Conservation (phyloP, 441 rosid species). For the Erodium moschatum region DNA sequence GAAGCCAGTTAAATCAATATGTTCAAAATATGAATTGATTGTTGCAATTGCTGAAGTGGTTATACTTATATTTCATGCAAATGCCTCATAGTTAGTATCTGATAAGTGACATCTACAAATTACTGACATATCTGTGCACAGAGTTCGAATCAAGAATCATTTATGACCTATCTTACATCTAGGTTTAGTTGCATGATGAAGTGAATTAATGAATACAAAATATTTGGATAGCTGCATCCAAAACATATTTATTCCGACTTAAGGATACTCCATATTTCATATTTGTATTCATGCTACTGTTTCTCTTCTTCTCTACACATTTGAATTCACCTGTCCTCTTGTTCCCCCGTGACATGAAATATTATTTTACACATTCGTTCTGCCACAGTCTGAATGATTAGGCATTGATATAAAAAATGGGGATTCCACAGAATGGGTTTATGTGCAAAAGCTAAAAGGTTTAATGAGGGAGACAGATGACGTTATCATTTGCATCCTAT, state of each 20-base stretch:
- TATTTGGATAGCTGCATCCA: neutral
- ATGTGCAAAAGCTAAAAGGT: constrained; percentile 2
- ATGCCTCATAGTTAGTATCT: neutral
- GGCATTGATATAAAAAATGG: neutral
- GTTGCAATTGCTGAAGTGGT: neutral
- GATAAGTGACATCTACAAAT: neutral
- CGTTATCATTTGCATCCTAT: constrained; percentile 1
- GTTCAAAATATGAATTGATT: neutral
- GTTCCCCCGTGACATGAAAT: neutral
- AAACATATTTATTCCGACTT: neutral
- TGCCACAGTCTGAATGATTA: constrained; percentile 2
- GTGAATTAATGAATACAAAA: neutral
- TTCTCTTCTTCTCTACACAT: too few species aligned
- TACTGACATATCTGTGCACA: neutral
- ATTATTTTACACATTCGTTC: neutral
- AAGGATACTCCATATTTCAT: neutral
- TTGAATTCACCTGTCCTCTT: too few species aligned
- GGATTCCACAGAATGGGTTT: neutral
- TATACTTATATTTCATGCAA: neutral
- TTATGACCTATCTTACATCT: neutral
- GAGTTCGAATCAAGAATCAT: neutral
- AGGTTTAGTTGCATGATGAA: neutral
- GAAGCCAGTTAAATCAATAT: neutral
- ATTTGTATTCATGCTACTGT: neutral
- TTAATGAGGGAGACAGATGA: neutral